Evolutionary conservation across 176 grass and related monocot genomes (phyloP).

Genomic region (Triticum timopheevii): DNA sequence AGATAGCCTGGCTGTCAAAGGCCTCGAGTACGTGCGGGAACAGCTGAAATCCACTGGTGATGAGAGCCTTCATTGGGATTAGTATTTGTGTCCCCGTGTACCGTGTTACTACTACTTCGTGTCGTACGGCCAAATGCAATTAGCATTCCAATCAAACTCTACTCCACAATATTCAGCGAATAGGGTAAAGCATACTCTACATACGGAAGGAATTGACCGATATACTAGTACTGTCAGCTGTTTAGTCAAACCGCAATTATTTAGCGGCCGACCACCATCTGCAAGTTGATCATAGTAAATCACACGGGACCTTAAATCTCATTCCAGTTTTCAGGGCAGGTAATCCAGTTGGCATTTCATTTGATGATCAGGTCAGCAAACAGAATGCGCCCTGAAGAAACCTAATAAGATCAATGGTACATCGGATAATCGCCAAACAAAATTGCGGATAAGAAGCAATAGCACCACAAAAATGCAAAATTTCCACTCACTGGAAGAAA

Average conservation of each 20-base stretch:
- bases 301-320: too few relatives aligned
- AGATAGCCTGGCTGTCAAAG: background rate
- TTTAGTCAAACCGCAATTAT: background rate
- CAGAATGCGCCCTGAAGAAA: background rate
- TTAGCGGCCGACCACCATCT: background rate
- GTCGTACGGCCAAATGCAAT: too few relatives aligned
- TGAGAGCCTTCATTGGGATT: too few relatives aligned
- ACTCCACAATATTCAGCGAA: background rate
- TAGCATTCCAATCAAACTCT: background rate
- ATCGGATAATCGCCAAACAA: background rate
- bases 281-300: background rate
- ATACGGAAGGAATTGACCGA: background rate
- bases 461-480: background rate
- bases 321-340: background rate
- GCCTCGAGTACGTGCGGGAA: background rate
- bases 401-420: background rate
- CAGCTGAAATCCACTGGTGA: background rate
- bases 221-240: background rate
- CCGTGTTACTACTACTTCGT: background rate
- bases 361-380: background rate
- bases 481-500: background rate
- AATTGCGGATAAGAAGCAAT: background rate
- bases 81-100: too few relatives aligned
- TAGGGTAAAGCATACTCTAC: background rate
- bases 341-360: background rate